Conservation (phyloP, 2,329 filamentous ascomycete genomes). For the Pestalotiopsis sp. region DNA sequence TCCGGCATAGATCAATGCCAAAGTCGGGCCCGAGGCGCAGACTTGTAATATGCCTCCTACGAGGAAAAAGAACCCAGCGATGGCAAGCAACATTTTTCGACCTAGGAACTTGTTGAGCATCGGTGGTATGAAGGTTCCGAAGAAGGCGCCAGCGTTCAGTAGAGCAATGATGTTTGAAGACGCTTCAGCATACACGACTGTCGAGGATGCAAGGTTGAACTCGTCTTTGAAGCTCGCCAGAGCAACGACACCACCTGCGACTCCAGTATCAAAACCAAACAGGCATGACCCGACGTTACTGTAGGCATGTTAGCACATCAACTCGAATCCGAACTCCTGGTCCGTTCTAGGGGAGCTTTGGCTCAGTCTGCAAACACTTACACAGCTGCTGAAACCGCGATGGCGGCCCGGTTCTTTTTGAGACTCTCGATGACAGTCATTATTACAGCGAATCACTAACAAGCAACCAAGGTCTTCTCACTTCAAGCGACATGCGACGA, state of each 20-base stretch:
- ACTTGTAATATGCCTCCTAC: not conserved
- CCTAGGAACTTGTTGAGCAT: not conserved
- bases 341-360: not conserved
- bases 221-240: not conserved
- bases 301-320: not conserved
- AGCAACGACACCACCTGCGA: not conserved
- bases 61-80: not conserved
- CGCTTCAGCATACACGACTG: not conserved
- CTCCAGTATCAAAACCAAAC: slow-evolving; percentile 5
- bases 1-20: not conserved
- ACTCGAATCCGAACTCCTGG: not conserved
- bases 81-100: not conserved
- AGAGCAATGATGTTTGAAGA: slow-evolving; percentile 8
- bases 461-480: not conserved
- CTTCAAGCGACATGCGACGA: not conserved
- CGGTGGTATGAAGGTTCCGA: slow-evolving; percentile 1
- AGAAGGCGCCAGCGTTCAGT: slow-evolving; percentile 6
- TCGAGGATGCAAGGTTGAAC: not conserved
- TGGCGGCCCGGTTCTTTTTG: slow-evolving; percentile 1
- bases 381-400: slow-evolving; percentile 5
- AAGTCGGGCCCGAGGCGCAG: not conserved
- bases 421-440: slow-evolving; percentile 1
- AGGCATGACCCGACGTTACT: slow-evolving; percentile 1
- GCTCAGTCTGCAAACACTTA: not conserved
- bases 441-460: not conserved